Conservation (phyloP, 805 yeast genomes). For the Candida yuanshanica region DNA sequence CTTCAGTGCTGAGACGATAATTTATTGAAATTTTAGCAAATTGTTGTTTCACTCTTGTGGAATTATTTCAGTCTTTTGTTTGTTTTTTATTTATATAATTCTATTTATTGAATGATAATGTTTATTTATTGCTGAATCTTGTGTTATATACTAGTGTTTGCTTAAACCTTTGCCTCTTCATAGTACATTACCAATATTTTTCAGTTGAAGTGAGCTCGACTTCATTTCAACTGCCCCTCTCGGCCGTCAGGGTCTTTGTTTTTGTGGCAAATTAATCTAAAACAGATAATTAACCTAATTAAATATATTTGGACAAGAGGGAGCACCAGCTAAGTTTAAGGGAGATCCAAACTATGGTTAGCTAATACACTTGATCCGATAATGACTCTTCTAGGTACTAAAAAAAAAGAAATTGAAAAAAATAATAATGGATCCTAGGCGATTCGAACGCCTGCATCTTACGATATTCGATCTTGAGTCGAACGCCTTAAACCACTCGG, state of each 20-base stretch:
- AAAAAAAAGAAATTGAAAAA: no score
- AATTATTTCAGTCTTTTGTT: neutral
- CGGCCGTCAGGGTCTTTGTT: no score
- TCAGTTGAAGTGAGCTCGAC: no score
- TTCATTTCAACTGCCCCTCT: no score
- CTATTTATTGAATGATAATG: neutral
- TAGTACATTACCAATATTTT: no score
- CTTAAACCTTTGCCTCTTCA: neutral
- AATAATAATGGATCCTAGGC: neutral
- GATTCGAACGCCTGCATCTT: neutral
- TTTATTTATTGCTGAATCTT: neutral
- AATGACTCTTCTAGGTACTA: no score
- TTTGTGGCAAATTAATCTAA: no score
- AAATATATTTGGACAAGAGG: no score
- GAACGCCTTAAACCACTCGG: slow-evolving; percentile 1
- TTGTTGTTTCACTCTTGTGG: neutral
- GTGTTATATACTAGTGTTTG: neutral
- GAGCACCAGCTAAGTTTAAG: no score
- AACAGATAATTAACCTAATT: no score
- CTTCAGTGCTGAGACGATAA: neutral
- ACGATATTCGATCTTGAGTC: neutral
- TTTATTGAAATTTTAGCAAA: neutral
- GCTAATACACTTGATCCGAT: no score
- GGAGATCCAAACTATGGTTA: no score
- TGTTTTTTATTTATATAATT: neutral